Evolutionary conservation across 139 green algal species (phyloP), one percentile per base, ranked within the genome.

Genomic region (Chlamydomonas sphaeroides): DNA sequence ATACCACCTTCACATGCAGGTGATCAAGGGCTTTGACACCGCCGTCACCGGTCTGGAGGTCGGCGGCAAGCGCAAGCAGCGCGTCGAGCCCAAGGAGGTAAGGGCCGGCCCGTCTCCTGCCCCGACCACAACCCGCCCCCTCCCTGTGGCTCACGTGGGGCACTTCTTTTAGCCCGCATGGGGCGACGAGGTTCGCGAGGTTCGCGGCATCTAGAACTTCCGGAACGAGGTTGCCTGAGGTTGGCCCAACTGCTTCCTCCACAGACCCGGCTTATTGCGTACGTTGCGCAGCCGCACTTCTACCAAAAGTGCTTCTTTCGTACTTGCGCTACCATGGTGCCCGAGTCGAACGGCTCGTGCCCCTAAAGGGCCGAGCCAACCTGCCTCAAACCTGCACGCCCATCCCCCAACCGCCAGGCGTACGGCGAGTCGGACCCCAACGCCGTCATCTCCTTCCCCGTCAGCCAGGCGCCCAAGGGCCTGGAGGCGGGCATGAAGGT

Each of bases 1-100:
- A 38, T 57, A 15, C 21, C 57, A 35, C 21, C n/a, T 33, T 0
- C 28, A 5, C 28, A 5, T 38, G 2, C 74, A 93, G 70, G 90
- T 95, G 21, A 94, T 97, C 45, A 83, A 78, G 35, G 93, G 93
- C 67, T 95, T 97, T 79, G 89, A 96, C 66, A 80, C 82, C 28
- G 87, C 87, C 6, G 92, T 94, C 18, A 92, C 85, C 2, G 93
- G 93, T 4, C 79, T 97, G 39, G 79, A 56, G 0, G 84, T 91
- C 25, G 93, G 93, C 7, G 89, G 91, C 61, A 88, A 36, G 5
- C 83, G 90, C 36, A 91, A 88, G 83, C 61, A 78, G n/a, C 63
- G 80, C 26, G 80, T 95, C 33, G 33, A 48, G 23, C 79, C 90
- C 0, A 79, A 87, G 2, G 80, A 89, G 23, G 62, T 74, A 32